A percentile compares a stretch with the other conserved stretches of the same genome.
These are phyloP conservation scores for Gardenia jasminoides DNA, from an alignment of 257 asterid genomes.

Conservation along the genomic window DNA sequence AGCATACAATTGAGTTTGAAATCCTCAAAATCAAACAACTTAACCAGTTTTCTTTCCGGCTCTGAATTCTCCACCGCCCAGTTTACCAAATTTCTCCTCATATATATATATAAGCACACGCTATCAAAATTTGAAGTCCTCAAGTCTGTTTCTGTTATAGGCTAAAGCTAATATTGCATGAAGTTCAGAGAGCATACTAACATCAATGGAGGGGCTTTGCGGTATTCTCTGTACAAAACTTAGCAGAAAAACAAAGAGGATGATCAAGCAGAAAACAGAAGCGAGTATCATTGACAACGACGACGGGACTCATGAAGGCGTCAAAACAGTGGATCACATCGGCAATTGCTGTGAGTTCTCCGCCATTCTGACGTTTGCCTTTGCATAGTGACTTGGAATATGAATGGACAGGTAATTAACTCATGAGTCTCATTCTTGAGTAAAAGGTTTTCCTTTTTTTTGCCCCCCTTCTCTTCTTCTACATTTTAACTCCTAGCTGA, in stretches of 20 bases:
- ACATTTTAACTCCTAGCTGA: not conserved
- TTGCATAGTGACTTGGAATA: conserved; percentile 69
- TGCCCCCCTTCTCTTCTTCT: not conserved
- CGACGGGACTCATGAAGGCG: conserved; percentile 56
- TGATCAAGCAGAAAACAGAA: conserved; percentile 27
- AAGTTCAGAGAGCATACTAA: not conserved
- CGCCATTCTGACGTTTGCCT: conserved; percentile 48
- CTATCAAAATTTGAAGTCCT: not conserved
- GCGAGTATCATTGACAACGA: conserved; percentile 25
- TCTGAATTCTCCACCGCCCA: not conserved
- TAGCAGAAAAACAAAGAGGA: conserved; percentile 25
- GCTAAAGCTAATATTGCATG: not conserved
- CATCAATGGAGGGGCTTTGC: conserved; percentile 22
- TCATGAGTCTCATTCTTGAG: not conserved
- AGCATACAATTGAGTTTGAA: too few relatives aligned
- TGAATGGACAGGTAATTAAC: conserved; percentile 56
- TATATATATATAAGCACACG: not conserved
- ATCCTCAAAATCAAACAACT: not conserved
- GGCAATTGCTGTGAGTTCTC: conserved; percentile 46
- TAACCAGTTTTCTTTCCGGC: not conserved
- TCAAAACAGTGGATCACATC: conserved; percentile 45
- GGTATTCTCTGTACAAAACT: conserved; percentile 9
- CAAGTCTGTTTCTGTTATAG: not conserved
- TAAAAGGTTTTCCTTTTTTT: too few relatives aligned
- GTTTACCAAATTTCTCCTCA: not conserved